Percentiles rank a stretch among this genome's conserved stretches.
Conservation (phyloP, 257 asterid genomes). For the Solanum appendiculatum region DNA sequence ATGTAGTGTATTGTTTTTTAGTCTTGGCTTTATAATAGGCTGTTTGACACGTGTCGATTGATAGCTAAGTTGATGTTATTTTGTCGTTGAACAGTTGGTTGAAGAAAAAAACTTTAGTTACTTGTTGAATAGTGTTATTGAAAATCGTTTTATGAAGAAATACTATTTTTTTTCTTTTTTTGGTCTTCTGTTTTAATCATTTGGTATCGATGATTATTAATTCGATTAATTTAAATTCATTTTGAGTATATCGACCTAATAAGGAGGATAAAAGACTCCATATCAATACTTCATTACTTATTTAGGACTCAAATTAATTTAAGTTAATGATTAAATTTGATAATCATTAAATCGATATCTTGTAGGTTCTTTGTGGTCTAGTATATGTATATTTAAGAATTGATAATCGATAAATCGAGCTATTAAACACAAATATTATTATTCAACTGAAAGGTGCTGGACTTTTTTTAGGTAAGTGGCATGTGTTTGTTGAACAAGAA, state of each 20-base stretch:
- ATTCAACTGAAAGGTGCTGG: too few species aligned
- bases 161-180: neutral
- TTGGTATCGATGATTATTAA: too few species aligned
- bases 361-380: neutral
- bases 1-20: neutral
- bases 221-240: accelerated
- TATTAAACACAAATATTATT: too few species aligned
- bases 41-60: neutral
- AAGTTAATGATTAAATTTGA: too few species aligned
- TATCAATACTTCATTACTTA: neutral
- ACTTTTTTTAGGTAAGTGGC: neutral
- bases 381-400: neutral
- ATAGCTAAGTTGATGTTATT: neutral
- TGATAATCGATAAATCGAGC: neutral
- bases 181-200: too few species aligned
- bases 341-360: too few species aligned
- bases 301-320: accelerated
- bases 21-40: neutral
- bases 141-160: neutral
- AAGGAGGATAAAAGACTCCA: accelerated
- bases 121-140: neutral
- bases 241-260: accelerated
- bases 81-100: neutral
- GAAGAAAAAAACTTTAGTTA: neutral
- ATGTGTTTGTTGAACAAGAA: neutral